Evolutionary conservation across 2,329 filamentous ascomycete species (phyloP), one percentile per base, ranked within the genome.

Genomic region (Beauveria varroae): DNA sequence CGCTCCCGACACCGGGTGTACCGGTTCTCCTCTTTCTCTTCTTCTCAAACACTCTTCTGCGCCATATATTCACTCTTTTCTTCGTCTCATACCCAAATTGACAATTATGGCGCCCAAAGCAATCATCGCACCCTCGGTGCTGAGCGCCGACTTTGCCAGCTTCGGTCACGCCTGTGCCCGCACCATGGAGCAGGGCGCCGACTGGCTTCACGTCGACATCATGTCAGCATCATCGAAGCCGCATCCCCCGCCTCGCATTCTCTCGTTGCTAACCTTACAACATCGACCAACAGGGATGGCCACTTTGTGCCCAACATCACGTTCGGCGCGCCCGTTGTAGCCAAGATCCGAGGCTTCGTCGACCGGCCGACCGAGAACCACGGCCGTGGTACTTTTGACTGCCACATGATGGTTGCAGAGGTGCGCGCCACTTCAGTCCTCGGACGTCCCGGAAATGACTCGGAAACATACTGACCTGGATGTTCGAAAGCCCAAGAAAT

Each of bases 321-420:
- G 53, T 97, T 98, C 71, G 95, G 95, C 63, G 87, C 93, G 22
- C 93, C 93, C 5, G 92, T 99, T 43, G 95, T 99, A 51, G 93
- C 91, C 68, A 96, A 93, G 80, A 95, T 99, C 69, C 87, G 95
- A 65, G 81, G 84, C 51, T 90, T 96, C 70, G 93, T 99, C 69
- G 87, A 91, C 62, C 82, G 83, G 67, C 93, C 92, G 3, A 80
- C 81, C 46, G 79, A 82, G 57, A 82, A 82, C 40, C 80, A 88
- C 67, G 92, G 90, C 58, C 89, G 87, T 68, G 95, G 95, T 64
- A 98, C 93, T 16, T 99, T 99, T 74, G 95, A 99, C 77, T 99
- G 95, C 82, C 95, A 99, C 78, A 98, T 99, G 95, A 99, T 99
- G 95, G 96, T 99, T 72, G 87, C 91, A 70, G 93, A 99, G 88